Conservation (phyloP, 805 yeast genomes). For the Tetrapisispora taiwanensis region DNA sequence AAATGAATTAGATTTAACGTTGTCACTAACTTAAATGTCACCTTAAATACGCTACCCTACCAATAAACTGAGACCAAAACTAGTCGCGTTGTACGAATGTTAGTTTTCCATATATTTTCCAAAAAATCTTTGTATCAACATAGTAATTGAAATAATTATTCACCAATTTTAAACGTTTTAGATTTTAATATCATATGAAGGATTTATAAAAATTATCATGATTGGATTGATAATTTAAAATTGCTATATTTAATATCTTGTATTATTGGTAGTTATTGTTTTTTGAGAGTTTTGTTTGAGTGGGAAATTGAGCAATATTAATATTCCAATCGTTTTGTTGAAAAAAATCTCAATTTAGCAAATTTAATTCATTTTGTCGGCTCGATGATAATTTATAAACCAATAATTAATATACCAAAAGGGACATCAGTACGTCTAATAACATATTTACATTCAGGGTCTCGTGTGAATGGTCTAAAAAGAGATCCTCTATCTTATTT, state of each 20-base stretch:
- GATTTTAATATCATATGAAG: too few relatives aligned
- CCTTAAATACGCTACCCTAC: background rate
- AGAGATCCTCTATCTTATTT: conserved; percentile 57
- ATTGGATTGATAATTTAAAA: too few relatives aligned
- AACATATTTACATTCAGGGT: conserved; percentile 34
- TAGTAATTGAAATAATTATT: too few relatives aligned
- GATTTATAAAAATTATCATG: too few relatives aligned
- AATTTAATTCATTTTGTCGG: background rate
- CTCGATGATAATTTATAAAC: background rate
- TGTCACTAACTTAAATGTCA: too few relatives aligned
- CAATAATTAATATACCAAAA: background rate
- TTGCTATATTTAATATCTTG: too few relatives aligned
- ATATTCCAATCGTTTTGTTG: background rate
- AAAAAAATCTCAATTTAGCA: background rate
- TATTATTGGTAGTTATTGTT: too few relatives aligned
- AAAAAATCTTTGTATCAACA: too few relatives aligned
- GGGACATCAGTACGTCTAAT: conserved; percentile 19
- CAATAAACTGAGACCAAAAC: background rate
- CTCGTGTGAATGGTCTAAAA: conserved; percentile 60
- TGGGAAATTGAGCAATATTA: background rate
- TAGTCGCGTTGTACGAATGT: background rate
- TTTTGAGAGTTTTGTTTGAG: background rate
- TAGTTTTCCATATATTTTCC: too few relatives aligned
- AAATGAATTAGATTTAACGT: too few relatives aligned
- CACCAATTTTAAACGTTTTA: too few relatives aligned